Evolutionary conservation across 75 land plant species (phyloP).

Genomic region (Ceratopteris richardii): DNA sequence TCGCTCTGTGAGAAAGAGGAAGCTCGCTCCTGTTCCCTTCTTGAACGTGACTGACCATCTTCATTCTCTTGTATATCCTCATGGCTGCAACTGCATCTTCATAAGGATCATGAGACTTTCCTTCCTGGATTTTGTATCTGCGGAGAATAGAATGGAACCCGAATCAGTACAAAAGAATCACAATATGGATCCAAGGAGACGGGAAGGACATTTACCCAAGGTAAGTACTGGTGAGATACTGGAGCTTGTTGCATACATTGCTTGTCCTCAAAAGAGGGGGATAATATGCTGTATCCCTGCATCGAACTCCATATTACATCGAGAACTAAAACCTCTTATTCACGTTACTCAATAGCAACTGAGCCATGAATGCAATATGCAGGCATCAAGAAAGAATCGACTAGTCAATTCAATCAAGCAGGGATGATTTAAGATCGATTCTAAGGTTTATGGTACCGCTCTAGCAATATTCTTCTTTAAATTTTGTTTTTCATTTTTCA

Average conservation of each 20-base stretch:
- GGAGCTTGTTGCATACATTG: slow-evolving; percentile 82
- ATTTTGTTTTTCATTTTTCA: too few relatives aligned
- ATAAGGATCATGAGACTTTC: slow-evolving; percentile 58
- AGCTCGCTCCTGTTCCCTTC: slow-evolving; percentile 18
- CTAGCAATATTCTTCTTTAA: too few relatives aligned
- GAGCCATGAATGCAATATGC: too few relatives aligned
- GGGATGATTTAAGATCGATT: too few relatives aligned
- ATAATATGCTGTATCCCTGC: slow-evolving; percentile 84
- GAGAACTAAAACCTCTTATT: too few relatives aligned
- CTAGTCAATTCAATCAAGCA: too few relatives aligned
- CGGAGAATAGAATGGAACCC: neutral
- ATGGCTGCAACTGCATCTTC: slow-evolving; percentile 91
- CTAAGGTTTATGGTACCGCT: too few relatives aligned
- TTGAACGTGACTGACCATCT: slow-evolving; percentile 31
- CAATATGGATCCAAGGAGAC: neutral
- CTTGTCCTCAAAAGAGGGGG: slow-evolving; percentile 79
- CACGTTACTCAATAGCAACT: too few relatives aligned
- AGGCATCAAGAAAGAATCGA: too few relatives aligned
- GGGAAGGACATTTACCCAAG: slow-evolving; percentile 46
- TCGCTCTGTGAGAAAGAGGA: slow-evolving; percentile 23
- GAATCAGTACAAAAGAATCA: neutral
- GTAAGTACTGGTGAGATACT: slow-evolving; percentile 67
- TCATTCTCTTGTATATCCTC: slow-evolving; percentile 76
- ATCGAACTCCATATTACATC: too few relatives aligned
- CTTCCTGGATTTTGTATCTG: slow-evolving; percentile 77